Conservation (phyloP, 1,284 basidiomycete genomes). For the Quambalaria eucalypti region DNA sequence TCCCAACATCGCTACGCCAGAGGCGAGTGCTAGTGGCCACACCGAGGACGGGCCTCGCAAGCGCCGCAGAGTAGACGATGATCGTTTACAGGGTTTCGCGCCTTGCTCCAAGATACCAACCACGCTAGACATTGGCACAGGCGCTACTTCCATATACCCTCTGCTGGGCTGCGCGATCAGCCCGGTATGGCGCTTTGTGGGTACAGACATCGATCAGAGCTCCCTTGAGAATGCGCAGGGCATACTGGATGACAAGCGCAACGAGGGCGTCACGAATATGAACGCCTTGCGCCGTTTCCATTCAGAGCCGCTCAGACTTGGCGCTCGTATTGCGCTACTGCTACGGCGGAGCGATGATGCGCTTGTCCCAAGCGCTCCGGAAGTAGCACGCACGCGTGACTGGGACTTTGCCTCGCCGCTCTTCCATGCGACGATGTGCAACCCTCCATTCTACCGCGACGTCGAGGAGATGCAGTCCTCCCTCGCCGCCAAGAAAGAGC, state of each 20-base stretch:
- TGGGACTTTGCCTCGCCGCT: background rate
- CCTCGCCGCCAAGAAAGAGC: slow-evolving; percentile 11
- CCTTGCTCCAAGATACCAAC: background rate
- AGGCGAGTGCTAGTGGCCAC: background rate
- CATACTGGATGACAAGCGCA: slow-evolving; percentile 55
- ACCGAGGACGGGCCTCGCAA: background rate
- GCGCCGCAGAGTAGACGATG: background rate
- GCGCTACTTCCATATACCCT: slow-evolving; percentile 81
- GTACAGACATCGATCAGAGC: slow-evolving; percentile 25
- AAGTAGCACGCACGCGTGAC: too few species aligned
- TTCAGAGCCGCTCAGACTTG: slow-evolving; percentile 41
- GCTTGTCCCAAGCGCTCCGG: slow-evolving; percentile 51
- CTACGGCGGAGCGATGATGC: slow-evolving; percentile 48
- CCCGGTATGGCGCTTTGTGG: slow-evolving; percentile 24
- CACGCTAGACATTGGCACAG: slow-evolving; percentile 63
- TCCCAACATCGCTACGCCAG: background rate
- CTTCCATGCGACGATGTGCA: slow-evolving; percentile 67
- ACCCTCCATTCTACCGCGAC: slow-evolving; percentile 83
- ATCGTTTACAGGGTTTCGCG: too few species aligned
- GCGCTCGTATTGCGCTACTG: slow-evolving; percentile 53
- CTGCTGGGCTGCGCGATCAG: slow-evolving; percentile 54
- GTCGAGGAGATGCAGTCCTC: slow-evolving; percentile 56
- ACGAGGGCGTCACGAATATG: slow-evolving; percentile 56
- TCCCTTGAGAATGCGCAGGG: slow-evolving; percentile 19
- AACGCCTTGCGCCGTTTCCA: slow-evolving; percentile 49